These are phyloP conservation scores for Angomonas ambiguus DNA, from an alignment of 208 protist species.

Conservation along the genomic window DNA sequence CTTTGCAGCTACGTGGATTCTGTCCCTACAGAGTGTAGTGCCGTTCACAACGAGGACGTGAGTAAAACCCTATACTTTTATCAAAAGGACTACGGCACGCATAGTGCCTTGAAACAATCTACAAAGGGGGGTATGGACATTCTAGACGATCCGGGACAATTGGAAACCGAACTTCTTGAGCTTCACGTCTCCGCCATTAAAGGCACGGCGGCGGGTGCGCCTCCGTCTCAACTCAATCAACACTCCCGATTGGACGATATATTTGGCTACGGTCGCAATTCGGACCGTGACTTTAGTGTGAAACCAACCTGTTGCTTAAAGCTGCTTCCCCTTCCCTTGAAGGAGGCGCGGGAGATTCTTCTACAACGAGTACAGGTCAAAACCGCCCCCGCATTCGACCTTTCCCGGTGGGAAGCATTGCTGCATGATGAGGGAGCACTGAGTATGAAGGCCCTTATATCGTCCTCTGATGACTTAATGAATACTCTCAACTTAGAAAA, in stretches of 20 bases:
- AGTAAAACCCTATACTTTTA: constrained; percentile 7
- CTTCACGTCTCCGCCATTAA: constrained; percentile 17
- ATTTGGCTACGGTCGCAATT: neutral
- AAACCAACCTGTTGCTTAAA: neutral
- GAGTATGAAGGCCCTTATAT: constrained; percentile 17
- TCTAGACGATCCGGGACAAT: constrained; percentile 15
- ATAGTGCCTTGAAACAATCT: neutral
- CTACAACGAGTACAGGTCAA: neutral
- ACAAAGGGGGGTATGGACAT: constrained; percentile 19
- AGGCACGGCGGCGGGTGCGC: neutral
- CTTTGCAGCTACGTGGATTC: neutral
- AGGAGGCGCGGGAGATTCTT: constrained; percentile 2
- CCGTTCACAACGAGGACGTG: constrained; percentile 1
- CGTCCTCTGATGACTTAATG: constrained; percentile 4
- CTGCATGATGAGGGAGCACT: neutral
- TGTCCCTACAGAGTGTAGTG: constrained; percentile 2
- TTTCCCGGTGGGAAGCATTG: neutral
- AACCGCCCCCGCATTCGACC: neutral
- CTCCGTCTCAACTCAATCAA: neutral
- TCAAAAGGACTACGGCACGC: neutral
- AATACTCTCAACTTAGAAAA: constrained; percentile 3
- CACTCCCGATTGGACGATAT: neutral
- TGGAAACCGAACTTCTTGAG: constrained; percentile 9
- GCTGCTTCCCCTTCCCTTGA: neutral
- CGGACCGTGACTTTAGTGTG: neutral